phyloP scores from a whole-genome alignment of 2,329 filamentous ascomycete species.

The Pyricularia sp. region DNA sequence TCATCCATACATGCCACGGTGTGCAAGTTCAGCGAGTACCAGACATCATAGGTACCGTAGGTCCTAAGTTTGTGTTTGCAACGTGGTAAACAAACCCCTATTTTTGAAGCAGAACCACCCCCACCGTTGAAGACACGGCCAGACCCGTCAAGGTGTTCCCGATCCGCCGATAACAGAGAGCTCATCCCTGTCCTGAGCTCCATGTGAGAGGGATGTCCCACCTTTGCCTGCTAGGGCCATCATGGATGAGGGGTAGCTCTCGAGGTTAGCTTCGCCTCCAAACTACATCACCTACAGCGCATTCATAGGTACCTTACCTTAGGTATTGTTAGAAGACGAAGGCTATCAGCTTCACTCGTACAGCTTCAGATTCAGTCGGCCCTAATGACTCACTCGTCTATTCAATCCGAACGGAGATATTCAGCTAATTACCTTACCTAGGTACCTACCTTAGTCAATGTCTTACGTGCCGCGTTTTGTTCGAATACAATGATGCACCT shows the following conservation, averaged over 20 bases:
- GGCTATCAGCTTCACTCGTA: background rate
- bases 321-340: background rate
- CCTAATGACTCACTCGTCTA: background rate
- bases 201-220: background rate
- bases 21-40: background rate
- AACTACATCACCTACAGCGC: background rate
- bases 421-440: too few species aligned
- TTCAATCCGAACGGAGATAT: background rate
- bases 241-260: conserved; percentile 1
- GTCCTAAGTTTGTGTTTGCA: background rate
- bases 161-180: background rate
- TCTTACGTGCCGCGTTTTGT: background rate
- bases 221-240: background rate
- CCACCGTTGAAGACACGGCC: background rate
- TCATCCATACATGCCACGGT: background rate
- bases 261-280: background rate
- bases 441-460: background rate
- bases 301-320: too few species aligned
- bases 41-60: background rate
- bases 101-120: background rate
- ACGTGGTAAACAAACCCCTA: background rate
- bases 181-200: background rate
- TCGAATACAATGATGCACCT: background rate
- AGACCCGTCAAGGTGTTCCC: background rate
- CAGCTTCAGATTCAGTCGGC: background rate